Percentiles rank a stretch among this genome's conserved stretches.
Evolutionary conservation across 768 basidiomycete species (phyloP).

Genomic region (Xerocomellus intermedius): DNA sequence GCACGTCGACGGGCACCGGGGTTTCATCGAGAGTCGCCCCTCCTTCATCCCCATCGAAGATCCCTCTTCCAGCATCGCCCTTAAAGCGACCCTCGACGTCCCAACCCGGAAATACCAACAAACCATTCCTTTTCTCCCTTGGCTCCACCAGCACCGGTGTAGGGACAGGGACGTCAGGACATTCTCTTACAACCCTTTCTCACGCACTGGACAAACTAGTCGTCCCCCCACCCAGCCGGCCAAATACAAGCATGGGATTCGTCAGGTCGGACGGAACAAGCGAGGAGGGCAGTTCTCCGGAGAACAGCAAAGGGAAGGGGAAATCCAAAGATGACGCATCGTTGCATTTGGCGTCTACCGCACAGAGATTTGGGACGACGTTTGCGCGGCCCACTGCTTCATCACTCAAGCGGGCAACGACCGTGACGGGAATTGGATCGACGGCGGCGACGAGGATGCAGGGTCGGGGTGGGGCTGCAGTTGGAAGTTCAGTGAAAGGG

Average conservation of each 20-base stretch:
- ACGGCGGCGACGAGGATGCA: not conserved
- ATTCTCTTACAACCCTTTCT: constrained; percentile 63
- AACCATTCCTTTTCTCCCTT: constrained; percentile 2
- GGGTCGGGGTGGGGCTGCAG: not conserved
- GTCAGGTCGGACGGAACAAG: constrained; percentile 29
- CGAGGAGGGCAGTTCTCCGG: constrained; percentile 2
- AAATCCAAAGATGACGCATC: constrained; percentile 25
- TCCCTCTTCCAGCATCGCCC: constrained; percentile 26
- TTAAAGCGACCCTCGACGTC: constrained; percentile 12
- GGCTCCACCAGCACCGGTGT: not conserved
- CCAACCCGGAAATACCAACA: constrained; percentile 3
- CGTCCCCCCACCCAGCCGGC: constrained; percentile 61
- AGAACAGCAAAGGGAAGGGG: constrained; percentile 13
- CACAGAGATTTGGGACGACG: constrained; percentile 1
- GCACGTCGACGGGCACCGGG: constrained; percentile 7
- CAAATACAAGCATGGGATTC: constrained; percentile 72
- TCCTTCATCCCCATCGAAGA: constrained; percentile 28
- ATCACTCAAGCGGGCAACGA: constrained; percentile 28
- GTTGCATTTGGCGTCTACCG: constrained; percentile 3
- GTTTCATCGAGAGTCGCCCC: constrained; percentile 5
- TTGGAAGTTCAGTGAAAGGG: constrained; percentile 3
- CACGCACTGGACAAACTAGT: constrained; percentile 70
- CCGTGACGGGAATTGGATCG: constrained; percentile 13
- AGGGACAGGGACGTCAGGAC: constrained; percentile 6
- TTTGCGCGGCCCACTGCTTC: constrained; percentile 33